A percentile compares a stretch with the other conserved stretches of the same genome.
These are phyloP conservation scores for Patellaria atrata DNA, from an alignment of 495 filamentous ascomycete genomes.

Conservation along the genomic window DNA sequence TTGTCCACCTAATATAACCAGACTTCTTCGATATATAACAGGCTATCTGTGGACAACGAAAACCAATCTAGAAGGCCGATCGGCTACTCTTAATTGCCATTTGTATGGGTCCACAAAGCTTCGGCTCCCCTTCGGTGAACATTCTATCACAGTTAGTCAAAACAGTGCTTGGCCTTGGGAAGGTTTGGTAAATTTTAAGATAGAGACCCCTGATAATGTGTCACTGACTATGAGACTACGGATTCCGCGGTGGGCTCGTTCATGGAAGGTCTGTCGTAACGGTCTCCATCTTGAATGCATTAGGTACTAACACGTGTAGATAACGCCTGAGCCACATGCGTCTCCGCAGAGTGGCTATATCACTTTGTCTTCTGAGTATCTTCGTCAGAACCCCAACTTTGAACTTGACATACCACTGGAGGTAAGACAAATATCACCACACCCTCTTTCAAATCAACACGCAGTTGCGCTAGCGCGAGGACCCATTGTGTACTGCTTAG, in stretches of 20 bases:
- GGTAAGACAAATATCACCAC: constrained; percentile 34
- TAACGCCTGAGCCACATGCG: constrained; percentile 17
- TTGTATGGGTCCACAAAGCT: constrained; percentile 37
- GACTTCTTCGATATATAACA: constrained; percentile 38
- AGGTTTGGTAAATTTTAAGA: constrained; percentile 33
- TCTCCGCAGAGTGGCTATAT: constrained; percentile 35
- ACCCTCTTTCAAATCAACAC: constrained; percentile 38
- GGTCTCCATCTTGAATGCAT: constrained; percentile 2
- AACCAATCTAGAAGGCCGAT: constrained; percentile 15
- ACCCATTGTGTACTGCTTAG: constrained; percentile 43
- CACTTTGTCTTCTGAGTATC: constrained; percentile 28
- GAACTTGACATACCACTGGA: constrained; percentile 29
- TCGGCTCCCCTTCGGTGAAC: constrained; percentile 25
- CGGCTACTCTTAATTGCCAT: constrained; percentile 36
- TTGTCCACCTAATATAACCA: constrained; percentile 43
- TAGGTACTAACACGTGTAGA: constrained; percentile 15
- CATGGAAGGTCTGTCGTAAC: constrained; percentile 33
- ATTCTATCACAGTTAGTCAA: constrained; percentile 31
- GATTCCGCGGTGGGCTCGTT: constrained; percentile 37
- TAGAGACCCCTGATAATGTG: constrained; percentile 22
- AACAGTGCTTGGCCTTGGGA: constrained; percentile 42
- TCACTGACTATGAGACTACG: constrained; percentile 31
- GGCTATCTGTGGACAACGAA: constrained; percentile 39
- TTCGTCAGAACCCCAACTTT: constrained; percentile 23
- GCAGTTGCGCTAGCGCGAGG: constrained; percentile 38